Evolutionary conservation across 441 rosid genomes (phyloP), one percentile per base, ranked within the genome.

Genomic region (Capsella rubella): DNA sequence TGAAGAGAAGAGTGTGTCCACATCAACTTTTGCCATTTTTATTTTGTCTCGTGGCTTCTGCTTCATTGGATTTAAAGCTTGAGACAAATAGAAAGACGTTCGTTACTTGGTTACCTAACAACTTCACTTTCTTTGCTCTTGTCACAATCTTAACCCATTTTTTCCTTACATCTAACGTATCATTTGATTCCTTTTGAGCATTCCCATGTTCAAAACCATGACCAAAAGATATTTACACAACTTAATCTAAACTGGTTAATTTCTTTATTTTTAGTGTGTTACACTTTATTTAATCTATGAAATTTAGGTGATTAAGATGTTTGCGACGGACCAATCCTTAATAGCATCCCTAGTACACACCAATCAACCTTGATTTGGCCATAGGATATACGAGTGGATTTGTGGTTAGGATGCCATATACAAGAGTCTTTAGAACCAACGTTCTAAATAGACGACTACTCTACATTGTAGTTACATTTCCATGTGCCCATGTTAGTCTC

Each of bases 91-190:
- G 69, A 55, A 54, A 68, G 79, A 69, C 79, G 72, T 74, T 39
- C 72, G 4, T 69, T 37, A 47, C 59, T 76, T 69, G 47, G 73
- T 71, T 76, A 76, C 39, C 47, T 46, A 76, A 69, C 74, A 76
- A 76, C 71, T 55, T 63, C 66, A 62, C 79, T 76, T 76, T 76
- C 66, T 69, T 32, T 63, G 79, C 74, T 75, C 79, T 75, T 75
- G 79, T 75, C 69, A 43, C 79, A 52, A 61, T 68, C 79, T 52
- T 42, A 59, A 32, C 55, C 68, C 78, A 58, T 60, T 59, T 67
- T 21, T 50, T 55, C 51, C 78, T 67, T 59, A 67, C 68, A 29
- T 59, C 55, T 52, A 59, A 74, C 56, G 51, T 61, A 34, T 62
- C 69, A 75, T 61, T 21, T 61, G 64, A 61, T 61, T 75, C 69